Base-by-base conservation (phyloP, 2,329 filamentous ascomycete species). In the Penicillium thymicola region DNA sequence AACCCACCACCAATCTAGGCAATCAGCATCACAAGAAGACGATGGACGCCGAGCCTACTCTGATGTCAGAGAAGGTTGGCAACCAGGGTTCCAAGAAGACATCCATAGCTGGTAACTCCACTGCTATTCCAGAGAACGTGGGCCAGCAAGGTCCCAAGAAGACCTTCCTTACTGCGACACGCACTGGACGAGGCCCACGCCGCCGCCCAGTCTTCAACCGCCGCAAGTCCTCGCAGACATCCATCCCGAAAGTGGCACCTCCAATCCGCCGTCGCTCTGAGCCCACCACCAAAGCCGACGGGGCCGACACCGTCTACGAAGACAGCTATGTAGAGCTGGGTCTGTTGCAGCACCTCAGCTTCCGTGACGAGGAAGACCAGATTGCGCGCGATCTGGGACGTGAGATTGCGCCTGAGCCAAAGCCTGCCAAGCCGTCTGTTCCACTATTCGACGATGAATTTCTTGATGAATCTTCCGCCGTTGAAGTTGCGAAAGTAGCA, bases 251-350 rank as follows among this genome's bases (percentile, higher is more conserved):
- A 61, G 82, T 82, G 84, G 90, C 89, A 45, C 89, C 90, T 61
- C 89, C 90, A 56, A 87, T 89, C 10, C 87, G 90, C 69, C 88
- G 92, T 64, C 89, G 50, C 32, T 49, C 41, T 21, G 51, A 54
- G 34, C 44, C 40, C n/a, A 13, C 30, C 30, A 49, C n/a, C 14
- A 38, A 28, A 4, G 41, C 36, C 13, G 40, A 55, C 25, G 16
- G 21, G 1, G n/a, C 43, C 6, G n/a, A 57, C n/a, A 16, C 32
- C 38, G 9, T 48, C 49, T 27, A 41, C 47, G 49, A 53, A 51
- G 30, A 56, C 52, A 49, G n/a, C 32, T 25, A 51, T 25, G 36
- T 55, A 13, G 54, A 55, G 34, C 42, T 57, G 5, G 54, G 49
- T 21, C 36, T 47, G 3, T 37, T 53, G 16, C 54, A 57, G 30